These are phyloP conservation scores for Candida namnaoensis DNA, from an alignment of 805 yeast genomes.

Conservation along the genomic window DNA sequence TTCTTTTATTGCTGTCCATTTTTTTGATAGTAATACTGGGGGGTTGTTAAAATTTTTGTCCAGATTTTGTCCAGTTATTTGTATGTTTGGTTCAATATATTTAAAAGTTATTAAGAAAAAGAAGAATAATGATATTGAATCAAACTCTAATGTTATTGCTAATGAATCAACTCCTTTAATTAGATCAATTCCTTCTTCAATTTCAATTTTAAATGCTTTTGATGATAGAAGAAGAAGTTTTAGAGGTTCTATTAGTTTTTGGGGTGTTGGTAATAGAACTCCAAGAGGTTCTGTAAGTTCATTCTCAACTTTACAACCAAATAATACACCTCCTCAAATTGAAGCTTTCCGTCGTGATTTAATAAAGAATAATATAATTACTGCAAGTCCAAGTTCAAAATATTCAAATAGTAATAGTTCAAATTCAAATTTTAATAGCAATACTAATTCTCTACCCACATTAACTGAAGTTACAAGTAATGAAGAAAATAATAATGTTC, in stretches of 20 bases:
- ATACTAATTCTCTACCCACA: background rate
- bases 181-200: background rate
- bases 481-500: too few species aligned
- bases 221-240: constrained; percentile 11
- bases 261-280: constrained; percentile 19
- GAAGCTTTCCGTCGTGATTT: background rate
- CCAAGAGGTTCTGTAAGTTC: constrained; percentile 8
- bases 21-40: constrained; percentile 43
- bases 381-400: too few species aligned
- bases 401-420: too few species aligned
- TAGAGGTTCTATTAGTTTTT: constrained; percentile 12
- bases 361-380: too few species aligned
- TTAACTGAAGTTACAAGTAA: too few species aligned
- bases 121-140: background rate
- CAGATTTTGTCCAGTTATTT: constrained; percentile 31
- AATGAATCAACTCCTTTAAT: background rate
- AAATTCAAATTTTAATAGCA: too few species aligned
- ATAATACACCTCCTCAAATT: background rate
- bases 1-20: constrained; percentile 44
- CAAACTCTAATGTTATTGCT: background rate
- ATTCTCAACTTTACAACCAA: background rate
- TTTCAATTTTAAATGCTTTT: constrained; percentile 3
- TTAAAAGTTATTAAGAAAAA: constrained; percentile 13
- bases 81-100: constrained; percentile 23
- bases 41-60: constrained; percentile 50